Evolutionary conservation across 306 rosid genomes (phyloP).

Genomic region (Rubus idaeus): DNA sequence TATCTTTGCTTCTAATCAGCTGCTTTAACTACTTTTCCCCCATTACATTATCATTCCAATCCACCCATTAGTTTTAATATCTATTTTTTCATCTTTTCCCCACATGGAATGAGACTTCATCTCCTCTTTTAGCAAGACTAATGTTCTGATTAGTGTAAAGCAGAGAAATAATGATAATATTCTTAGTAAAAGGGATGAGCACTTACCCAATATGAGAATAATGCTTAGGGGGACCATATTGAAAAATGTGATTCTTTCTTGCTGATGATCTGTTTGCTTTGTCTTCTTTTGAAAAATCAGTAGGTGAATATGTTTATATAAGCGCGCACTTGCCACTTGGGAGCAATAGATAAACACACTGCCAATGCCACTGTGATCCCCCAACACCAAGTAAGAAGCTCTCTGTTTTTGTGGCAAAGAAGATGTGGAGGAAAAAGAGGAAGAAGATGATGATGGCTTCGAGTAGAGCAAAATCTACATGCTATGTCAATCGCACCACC

Average conservation of each 20-base stretch:
- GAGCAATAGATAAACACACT: not conserved
- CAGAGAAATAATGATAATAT: slow-evolving; percentile 32
- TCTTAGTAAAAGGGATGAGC: slow-evolving; percentile 33
- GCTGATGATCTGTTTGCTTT: slow-evolving; percentile 52
- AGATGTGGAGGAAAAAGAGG: slow-evolving; percentile 55
- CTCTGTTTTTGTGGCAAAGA: not conserved
- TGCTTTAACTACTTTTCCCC: slow-evolving; percentile 27
- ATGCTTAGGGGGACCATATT: slow-evolving; percentile 38
- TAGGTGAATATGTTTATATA: slow-evolving; percentile 1
- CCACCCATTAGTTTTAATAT: slow-evolving; percentile 1
- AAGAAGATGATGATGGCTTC: slow-evolving; percentile 33
- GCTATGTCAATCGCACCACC: slow-evolving; percentile 16
- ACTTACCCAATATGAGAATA: slow-evolving; percentile 33
- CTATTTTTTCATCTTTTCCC: not conserved
- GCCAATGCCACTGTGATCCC: slow-evolving; percentile 4
- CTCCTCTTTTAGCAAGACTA: slow-evolving; percentile 11
- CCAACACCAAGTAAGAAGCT: not conserved
- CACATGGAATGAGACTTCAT: slow-evolving; percentile 25
- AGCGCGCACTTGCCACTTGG: not conserved
- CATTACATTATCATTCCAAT: slow-evolving; percentile 22
- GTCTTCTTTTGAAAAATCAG: slow-evolving; percentile 26
- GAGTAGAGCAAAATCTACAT: slow-evolving; percentile 8
- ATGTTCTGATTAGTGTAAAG: slow-evolving; percentile 29
- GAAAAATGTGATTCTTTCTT: slow-evolving; percentile 17
- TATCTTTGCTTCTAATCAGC: slow-evolving; percentile 15